These are phyloP conservation scores for Mucuna pruriens DNA, from an alignment of 306 rosid species.

Conservation along the genomic window DNA sequence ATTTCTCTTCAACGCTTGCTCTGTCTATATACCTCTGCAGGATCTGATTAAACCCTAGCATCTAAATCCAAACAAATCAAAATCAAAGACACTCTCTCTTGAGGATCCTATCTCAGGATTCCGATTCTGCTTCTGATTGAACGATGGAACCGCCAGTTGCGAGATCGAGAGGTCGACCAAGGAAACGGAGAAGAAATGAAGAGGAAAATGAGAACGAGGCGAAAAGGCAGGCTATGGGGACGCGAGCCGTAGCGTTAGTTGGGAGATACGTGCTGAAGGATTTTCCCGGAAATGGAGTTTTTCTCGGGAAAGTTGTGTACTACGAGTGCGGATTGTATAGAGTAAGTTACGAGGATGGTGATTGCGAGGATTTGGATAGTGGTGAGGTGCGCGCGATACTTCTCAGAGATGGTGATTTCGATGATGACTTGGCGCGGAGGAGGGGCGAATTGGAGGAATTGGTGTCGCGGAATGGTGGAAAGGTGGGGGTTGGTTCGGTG, in stretches of 20 bases:
- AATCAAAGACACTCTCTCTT: constrained; percentile 34
- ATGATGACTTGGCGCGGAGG: constrained; percentile 47
- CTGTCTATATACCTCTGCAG: neutral
- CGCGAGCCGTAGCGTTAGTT: constrained; percentile 56
- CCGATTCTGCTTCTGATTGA: constrained; percentile 10
- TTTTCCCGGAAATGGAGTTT: constrained; percentile 63
- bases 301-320: constrained; percentile 73
- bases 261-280: constrained; percentile 75
- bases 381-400: constrained; percentile 69
- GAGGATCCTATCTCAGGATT: constrained; percentile 28
- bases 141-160: constrained; percentile 70
- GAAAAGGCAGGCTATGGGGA: constrained; percentile 53
- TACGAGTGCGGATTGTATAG: constrained; percentile 75
- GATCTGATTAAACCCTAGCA: constrained; percentile 48
- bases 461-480: constrained; percentile 30
- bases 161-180: constrained; percentile 90
- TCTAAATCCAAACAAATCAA: neutral
- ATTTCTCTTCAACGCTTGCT: neutral
- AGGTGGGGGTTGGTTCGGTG: neutral
- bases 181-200: constrained; percentile 69
- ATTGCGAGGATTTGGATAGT: constrained; percentile 87
- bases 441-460: constrained; percentile 57
- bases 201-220: constrained; percentile 55
- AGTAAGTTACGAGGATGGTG: constrained; percentile 84
- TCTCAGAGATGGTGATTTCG: constrained; percentile 48